Percentiles rank a stretch among this genome's conserved stretches.
Conservation (phyloP, 1,139 yeast species). For the Kodamaea fungicola region DNA sequence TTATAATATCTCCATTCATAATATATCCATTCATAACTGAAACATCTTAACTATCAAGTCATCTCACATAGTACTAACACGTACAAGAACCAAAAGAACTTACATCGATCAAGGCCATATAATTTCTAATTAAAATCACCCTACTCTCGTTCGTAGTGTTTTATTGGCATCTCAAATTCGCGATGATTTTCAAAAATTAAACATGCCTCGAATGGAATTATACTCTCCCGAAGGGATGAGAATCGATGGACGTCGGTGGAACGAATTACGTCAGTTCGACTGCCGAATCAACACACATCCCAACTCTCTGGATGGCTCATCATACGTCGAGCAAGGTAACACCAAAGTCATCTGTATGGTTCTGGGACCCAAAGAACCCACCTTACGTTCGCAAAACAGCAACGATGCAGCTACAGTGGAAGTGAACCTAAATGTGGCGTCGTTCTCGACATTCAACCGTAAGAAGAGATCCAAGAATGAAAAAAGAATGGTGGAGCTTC, state of each 20-base stretch:
- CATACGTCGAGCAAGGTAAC: slow-evolving; percentile 89
- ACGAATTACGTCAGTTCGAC: slow-evolving; percentile 78
- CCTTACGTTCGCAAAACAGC: slow-evolving; percentile 44
- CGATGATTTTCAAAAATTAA: background rate
- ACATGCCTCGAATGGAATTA: slow-evolving; percentile 60
- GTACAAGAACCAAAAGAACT: too few relatives aligned
- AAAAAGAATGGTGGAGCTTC: slow-evolving; percentile 72
- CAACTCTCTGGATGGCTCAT: slow-evolving; percentile 85
- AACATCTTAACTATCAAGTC: too few relatives aligned
- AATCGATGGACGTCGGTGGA: slow-evolving; percentile 92
- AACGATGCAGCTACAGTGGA: slow-evolving; percentile 53
- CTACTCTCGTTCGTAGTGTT: background rate
- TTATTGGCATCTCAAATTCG: background rate
- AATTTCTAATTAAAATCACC: background rate
- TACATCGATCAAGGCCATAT: too few relatives aligned
- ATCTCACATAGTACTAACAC: too few relatives aligned
- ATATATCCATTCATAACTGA: too few relatives aligned
- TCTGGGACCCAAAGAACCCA: slow-evolving; percentile 87
- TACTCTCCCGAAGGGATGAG: slow-evolving; percentile 94
- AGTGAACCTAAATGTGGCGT: slow-evolving; percentile 68
- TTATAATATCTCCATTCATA: too few relatives aligned
- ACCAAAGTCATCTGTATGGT: slow-evolving; percentile 85
- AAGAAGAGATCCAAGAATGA: slow-evolving; percentile 63
- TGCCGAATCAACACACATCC: slow-evolving; percentile 88
- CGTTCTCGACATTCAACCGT: slow-evolving; percentile 77